Base-by-base conservation (phyloP, 345 rosid genomes). In the Citrus cavaleriei region DNA sequence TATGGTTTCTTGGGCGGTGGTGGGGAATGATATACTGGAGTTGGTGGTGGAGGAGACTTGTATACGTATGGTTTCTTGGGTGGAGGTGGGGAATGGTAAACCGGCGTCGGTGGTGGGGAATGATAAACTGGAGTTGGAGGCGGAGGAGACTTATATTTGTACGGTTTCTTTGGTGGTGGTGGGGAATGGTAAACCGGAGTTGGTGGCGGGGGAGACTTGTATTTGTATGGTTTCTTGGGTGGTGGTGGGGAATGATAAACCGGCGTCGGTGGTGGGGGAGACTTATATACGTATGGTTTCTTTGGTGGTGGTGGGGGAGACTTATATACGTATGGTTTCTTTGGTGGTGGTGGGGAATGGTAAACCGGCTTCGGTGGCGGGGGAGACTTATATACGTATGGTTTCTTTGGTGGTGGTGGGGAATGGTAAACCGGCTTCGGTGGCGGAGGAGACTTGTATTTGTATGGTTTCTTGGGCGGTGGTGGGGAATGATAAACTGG, bases 161-260 rank as follows among this genome's bases (percentile, higher is more conserved):
- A 25, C 7, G 9, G 82, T 73, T 5, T 77, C 74, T 3, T 73
- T 61, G 0, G 73, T 5, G 80, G 74, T 1, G 80, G 37, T 35
- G 37, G 37, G 35, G 4, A 32, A 7, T 80, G 62, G 38, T 81
- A 68, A 5, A 78, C 80, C 0, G 86, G 83, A 0, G 79, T 72
- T 1, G 84, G 83, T 1, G 84, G 82, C 0, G 86, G 87, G 1
- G 86, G 83, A 0, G 83, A 74, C 40, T 80, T 79, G 34, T 83
- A 73, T 0, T 54, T 19, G 59, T 78, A 62, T 0, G 72, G 76
- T 24, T 55, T 42, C 34, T 22, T 25, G 0, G 76, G 65, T 35
- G 83, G 74, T 12, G 79, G 76, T 25, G 85, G 84, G 1, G 75
- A 27, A 32, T 30, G 35, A 5, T 34, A 34, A 34, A 34, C 35